phyloP scores from a whole-genome alignment of 2,329 filamentous ascomycete species.

The Colletotrichum cordylinicola region DNA sequence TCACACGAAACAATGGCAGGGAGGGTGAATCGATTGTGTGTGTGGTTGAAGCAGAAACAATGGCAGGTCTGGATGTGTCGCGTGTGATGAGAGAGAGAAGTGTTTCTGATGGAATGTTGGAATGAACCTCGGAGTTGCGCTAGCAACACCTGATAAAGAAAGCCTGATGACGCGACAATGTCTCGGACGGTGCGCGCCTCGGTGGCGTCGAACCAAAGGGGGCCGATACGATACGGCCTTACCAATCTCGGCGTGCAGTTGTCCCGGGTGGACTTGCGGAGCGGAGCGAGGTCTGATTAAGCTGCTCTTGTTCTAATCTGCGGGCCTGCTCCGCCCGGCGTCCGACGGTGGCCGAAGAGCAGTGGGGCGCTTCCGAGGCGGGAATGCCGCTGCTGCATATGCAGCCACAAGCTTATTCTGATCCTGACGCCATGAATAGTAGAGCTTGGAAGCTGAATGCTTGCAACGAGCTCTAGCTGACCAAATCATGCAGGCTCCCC shows the following conservation, averaged over 20 bases:
- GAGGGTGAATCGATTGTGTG: background rate
- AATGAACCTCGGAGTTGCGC: background rate
- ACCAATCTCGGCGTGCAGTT: background rate
- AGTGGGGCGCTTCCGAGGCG: background rate
- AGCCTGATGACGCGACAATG: background rate
- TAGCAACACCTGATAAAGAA: background rate
- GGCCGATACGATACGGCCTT: background rate
- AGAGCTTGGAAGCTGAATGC: background rate
- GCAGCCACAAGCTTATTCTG: background rate
- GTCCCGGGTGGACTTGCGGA: background rate
- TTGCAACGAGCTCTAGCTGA: background rate
- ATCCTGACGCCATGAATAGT: background rate
- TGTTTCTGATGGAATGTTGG: background rate
- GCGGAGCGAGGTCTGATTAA: background rate
- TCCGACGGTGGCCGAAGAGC: background rate
- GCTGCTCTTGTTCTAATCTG: background rate
- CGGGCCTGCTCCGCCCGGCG: background rate
- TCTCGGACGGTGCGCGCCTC: background rate
- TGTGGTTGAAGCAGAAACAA: background rate
- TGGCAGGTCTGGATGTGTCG: background rate
- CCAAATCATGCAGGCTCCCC: background rate
- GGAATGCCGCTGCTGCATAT: background rate
- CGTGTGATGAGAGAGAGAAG: background rate
- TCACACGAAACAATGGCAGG: background rate
- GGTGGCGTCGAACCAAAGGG: background rate